These are phyloP conservation scores for Paramecium pentaurelia DNA, from an alignment of 73 alveolate genomes.

Conservation along the genomic window DNA sequence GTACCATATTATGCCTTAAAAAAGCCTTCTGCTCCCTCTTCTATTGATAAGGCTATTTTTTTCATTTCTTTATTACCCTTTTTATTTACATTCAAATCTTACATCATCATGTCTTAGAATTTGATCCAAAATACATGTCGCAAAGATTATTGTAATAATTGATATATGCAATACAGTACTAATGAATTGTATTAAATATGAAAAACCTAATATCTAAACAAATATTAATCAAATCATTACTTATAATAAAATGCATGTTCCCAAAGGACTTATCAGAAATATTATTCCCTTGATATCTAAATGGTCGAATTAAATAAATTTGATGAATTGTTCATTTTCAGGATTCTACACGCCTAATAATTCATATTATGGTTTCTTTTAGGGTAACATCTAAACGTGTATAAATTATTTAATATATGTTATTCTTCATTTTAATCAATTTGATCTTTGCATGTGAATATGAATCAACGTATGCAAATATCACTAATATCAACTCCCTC, in stretches of 20 bases:
- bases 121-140: background rate
- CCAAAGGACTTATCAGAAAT: conserved; percentile 12
- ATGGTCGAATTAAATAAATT: background rate
- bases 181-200: background rate
- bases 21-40: conserved; percentile 87
- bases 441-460: background rate
- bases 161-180: conserved; percentile 35
- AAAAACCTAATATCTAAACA: background rate
- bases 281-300: background rate
- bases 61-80: conserved; percentile 75
- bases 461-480: conserved; percentile 25
- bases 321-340: background rate
- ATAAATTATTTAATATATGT: background rate
- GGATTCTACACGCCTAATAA: background rate
- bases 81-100: background rate
- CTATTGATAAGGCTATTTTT: conserved; percentile 72
- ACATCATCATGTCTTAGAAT: conserved; percentile 19
- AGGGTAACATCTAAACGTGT: conserved; percentile 29
- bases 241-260: background rate
- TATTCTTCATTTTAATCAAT: background rate
- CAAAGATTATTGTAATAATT: background rate
- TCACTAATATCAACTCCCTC: background rate
- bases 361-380: conserved; percentile 18
- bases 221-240: background rate
- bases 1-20: conserved; percentile 81